A percentile compares a stretch with the other conserved stretches of the same genome.
Conservation (phyloP, 1,284 basidiomycete genomes). For the Puccinia novopanici region DNA sequence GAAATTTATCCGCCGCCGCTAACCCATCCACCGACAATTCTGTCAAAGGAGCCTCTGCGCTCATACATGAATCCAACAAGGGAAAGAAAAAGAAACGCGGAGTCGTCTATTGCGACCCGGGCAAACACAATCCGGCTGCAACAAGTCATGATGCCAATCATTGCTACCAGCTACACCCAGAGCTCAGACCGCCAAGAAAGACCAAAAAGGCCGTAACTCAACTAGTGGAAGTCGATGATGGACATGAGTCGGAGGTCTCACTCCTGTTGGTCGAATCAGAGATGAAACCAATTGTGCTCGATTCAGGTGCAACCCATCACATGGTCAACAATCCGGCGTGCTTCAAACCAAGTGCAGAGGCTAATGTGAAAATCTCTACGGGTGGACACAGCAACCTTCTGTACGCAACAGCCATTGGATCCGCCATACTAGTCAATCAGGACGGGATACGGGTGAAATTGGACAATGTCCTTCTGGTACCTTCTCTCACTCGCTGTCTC, state of each 20-base stretch:
- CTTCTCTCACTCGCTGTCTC: not conserved
- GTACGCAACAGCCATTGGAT: not conserved
- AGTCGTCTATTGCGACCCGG: not conserved
- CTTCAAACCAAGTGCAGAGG: not conserved
- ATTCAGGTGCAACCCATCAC: not conserved
- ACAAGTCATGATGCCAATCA: not conserved
- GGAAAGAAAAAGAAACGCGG: no score
- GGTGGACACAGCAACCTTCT: not conserved
- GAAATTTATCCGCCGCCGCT: not conserved
- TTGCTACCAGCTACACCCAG: not conserved
- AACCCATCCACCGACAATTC: not conserved
- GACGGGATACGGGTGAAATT: not conserved
- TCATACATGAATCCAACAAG: not conserved
- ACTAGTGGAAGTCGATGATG: not conserved
- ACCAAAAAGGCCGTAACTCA: not conserved
- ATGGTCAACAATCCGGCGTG: not conserved
- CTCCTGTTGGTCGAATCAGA: not conserved
- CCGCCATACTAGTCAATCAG: not conserved
- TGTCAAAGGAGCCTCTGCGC: not conserved
- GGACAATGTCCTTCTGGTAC: not conserved
- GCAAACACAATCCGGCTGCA: not conserved
- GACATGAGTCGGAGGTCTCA: not conserved
- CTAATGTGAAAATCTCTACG: not conserved
- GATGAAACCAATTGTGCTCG: not conserved
- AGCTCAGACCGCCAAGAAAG: not conserved